phyloP scores from a whole-genome alignment of 2,329 filamentous ascomycete genomes.

The Erysiphe pulchra region DNA sequence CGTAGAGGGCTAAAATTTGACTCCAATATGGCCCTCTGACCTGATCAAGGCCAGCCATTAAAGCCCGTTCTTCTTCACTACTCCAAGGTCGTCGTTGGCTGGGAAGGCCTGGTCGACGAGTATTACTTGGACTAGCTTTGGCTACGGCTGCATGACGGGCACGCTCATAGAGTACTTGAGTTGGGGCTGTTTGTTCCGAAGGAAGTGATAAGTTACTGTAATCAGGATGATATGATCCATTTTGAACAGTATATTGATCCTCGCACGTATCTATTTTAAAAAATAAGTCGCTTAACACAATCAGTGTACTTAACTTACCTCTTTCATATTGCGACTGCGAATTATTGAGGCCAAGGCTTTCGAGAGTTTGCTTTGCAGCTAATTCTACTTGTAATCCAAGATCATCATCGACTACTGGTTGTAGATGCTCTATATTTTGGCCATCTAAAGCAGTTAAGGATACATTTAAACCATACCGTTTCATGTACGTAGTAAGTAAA shows the following conservation, averaged over 20 bases:
- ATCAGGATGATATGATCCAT: background rate
- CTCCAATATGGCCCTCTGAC: constrained; percentile 87
- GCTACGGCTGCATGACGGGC: constrained; percentile 27
- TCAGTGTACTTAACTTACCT: constrained; percentile 1
- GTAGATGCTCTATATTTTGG: background rate
- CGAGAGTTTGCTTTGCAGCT: constrained; percentile 4
- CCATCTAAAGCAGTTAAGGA: constrained; percentile 4
- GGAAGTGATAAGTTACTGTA: background rate
- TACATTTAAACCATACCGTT: constrained; percentile 10
- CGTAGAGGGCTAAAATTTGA: constrained; percentile 68
- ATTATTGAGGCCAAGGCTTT: constrained; percentile 1
- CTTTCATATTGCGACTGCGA: constrained; percentile 1
- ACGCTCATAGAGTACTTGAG: constrained; percentile 29
- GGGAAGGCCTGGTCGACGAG: constrained; percentile 24
- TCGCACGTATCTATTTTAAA: background rate
- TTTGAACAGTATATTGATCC: background rate
- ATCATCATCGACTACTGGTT: constrained; percentile 2
- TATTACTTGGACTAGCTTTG: constrained; percentile 23
- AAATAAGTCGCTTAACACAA: background rate
- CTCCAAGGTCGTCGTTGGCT: constrained; percentile 56
- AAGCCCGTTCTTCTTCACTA: constrained; percentile 65
- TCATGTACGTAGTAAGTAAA: constrained; percentile 21
- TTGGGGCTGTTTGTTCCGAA: constrained; percentile 12
- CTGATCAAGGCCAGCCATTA: constrained; percentile 69
- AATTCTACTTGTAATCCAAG: constrained; percentile 3